Conservation (phyloP, 1,284 basidiomycete species). For the Irpex rosettiformis region DNA sequence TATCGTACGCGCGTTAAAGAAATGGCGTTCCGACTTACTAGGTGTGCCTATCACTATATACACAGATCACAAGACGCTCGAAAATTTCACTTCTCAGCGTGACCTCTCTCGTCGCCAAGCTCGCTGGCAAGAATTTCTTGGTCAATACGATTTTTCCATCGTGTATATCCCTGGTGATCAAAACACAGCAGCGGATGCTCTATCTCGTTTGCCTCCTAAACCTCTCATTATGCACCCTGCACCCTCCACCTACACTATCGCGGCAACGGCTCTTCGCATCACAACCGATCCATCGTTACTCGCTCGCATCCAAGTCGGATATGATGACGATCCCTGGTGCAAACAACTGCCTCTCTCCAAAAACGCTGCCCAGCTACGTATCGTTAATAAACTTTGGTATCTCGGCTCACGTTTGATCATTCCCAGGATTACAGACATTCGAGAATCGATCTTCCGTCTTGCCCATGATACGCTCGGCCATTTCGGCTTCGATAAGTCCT, state of each 20-base stretch:
- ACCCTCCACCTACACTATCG: no score
- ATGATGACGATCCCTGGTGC: no score
- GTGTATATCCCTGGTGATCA: conserved; percentile 16
- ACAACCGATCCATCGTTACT: no score
- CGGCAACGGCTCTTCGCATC: no score
- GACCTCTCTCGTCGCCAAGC: conserved; percentile 1
- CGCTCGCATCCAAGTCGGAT: no score
- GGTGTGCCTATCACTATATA: conserved; percentile 2
- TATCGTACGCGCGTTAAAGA: conserved; percentile 8
- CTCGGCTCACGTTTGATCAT: conserved; percentile 27
- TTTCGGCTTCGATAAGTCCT: conserved; percentile 35
- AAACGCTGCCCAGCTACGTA: no score
- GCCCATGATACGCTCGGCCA: conserved; percentile 33
- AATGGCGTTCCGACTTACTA: conserved; percentile 2
- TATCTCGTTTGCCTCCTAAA: conserved; percentile 2
- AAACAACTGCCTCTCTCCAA: no score
- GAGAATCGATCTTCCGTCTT: conserved; percentile 21
- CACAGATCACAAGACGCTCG: conserved; percentile 2
- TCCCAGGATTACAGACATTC: conserved; percentile 20
- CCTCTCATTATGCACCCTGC: no score
- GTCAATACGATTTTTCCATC: conserved; percentile 1
- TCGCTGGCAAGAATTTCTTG: conserved; percentile 6
- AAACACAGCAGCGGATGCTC: conserved; percentile 22
- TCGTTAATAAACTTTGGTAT: no score
- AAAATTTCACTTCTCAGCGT: conserved; percentile 1